A percentile compares a stretch with the other conserved stretches of the same genome.
These are phyloP conservation scores for Aspergillus flavus DNA, from an alignment of 2,329 filamentous ascomycete species.

Conservation along the genomic window DNA sequence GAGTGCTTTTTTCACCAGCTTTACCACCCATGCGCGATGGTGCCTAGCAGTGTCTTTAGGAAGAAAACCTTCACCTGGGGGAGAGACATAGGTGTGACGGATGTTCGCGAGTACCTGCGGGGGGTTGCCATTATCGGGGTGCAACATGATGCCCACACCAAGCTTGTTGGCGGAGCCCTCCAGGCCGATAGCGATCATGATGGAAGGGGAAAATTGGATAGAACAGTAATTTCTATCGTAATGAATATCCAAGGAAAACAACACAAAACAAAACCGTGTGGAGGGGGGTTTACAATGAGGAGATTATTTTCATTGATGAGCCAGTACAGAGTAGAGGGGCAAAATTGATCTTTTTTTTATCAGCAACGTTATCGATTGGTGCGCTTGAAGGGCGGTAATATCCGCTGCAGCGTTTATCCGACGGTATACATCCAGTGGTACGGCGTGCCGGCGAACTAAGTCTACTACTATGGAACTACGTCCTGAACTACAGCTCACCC, in stretches of 20 bases:
- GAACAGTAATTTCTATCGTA: background rate
- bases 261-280: background rate
- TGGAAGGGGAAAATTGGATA: conserved; percentile 10
- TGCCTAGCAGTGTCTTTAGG: conserved; percentile 95
- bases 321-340: conserved; percentile 14
- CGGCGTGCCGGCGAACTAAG: background rate
- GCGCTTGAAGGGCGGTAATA: conserved; percentile 8
- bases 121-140: conserved; percentile 58
- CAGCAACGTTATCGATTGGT: conserved; percentile 35
- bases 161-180: conserved; percentile 99
- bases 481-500: background rate
- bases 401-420: conserved; percentile 32
- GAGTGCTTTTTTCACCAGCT: conserved; percentile 78
- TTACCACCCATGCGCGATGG: conserved; percentile 82
- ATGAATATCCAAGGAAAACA: background rate
- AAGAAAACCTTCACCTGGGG: conserved; percentile 90
- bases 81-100: conserved; percentile 88
- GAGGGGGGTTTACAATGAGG: background rate
- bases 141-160: conserved; percentile 87
- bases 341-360: conserved; percentile 27
- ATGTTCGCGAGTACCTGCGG: conserved; percentile 85
- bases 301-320: background rate
- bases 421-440: conserved; percentile 16
- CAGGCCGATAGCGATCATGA: conserved; percentile 70
- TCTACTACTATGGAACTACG: background rate